Base-by-base conservation (phyloP, 805 yeast species). In the Zygosaccharomyces lentus region DNA sequence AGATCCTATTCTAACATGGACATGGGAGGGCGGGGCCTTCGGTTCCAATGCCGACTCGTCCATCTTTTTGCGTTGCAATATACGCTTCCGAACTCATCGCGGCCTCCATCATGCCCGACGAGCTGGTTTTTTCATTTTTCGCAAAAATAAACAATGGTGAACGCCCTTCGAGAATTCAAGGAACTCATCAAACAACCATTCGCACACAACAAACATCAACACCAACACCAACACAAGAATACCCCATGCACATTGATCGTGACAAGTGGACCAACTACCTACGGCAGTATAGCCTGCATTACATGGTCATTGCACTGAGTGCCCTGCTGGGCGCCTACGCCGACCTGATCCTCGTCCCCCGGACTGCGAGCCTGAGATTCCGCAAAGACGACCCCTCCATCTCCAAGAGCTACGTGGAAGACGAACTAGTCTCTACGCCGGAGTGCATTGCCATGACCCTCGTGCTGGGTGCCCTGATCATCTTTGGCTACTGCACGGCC, bases 371-470 rank as follows among this genome's bases (percentile, higher is more conserved):
- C 2, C 37, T 45, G 12, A 34, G 38, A 21, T 58, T 59, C 45
- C 43, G 42, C 12, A 41, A 53, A 27, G 36, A 43, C 25, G 47
- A 58, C 34, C 43, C 48, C 5, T 45, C 45, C 9, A 61, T 61
- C 8, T 41, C 54, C 19, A 52, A 52, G 32, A 37, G 48, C 19
- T 59, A 50, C 36, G 51, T 54, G 2, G 51, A 50, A 3, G 37
- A 52, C 35, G 64, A 61, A 39, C 48, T 56, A 9, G 55, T 61
- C 3, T 40, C 55, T 23, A 57, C 55, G 15, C 19, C 43, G 10
- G 52, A 51, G 38, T 57, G 62, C 37, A 46, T 60, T 9, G 30
- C 49, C 10, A 48, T 61, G 36, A 50, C 60, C 46, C 46, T 37
- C 29, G 45, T 42, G 34, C 41, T 47, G 15, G 43, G 53, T 2